Base-by-base conservation (phyloP, 2,329 filamentous ascomycete species). In the Verticillium zaregamsianum region DNA sequence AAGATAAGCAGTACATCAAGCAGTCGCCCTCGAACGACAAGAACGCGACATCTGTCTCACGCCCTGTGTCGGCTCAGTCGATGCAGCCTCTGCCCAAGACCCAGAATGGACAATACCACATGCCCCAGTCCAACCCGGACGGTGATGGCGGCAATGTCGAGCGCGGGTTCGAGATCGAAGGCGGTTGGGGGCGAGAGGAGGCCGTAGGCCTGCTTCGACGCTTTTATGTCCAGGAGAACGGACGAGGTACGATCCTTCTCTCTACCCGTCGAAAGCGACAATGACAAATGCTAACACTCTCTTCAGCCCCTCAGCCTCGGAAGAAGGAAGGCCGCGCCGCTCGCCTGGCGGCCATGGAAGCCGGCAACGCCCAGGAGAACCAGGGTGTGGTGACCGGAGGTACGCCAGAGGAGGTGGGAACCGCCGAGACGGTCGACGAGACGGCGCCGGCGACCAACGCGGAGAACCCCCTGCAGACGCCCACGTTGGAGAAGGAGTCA, bases 211-310 rank as follows among this genome's bases (percentile, higher is more conserved):
- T 99, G 67, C 81, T 99, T 67, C 85, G 96, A 66, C 88, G 94
- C 63, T 99, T 99, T 76, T 99, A 99, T 74, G 91, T 99, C 35
- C 95, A 99, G 76, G 93, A 99, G 76, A 99, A 99, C 76, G 92
- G 91, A 66, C 91, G 95, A 82, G 92, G 91, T 91, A 78, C 69
- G 80, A 70, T 54, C 23, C 45, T 3, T 15, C 15, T 12, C 11
- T 52, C 35, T n/a, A 11, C 11, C 15, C 14, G 28, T 17, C 17
- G 25, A 55, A n/a, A n/a, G n/a, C 11, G 17, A 9, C 31, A 33
- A 59, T 14, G 33, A 3, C 7, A 55, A 28, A 28, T 28, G 28
- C 72, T 73, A 61, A 68, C 59, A 28, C 3, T 17, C 15, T 23
- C 11, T 35, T 14, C 59, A 81, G 80, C 81, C 14, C 82, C 82